These are phyloP conservation scores for Fraxinus velutina DNA, from an alignment of 305 asterid genomes.

Conservation along the genomic window DNA sequence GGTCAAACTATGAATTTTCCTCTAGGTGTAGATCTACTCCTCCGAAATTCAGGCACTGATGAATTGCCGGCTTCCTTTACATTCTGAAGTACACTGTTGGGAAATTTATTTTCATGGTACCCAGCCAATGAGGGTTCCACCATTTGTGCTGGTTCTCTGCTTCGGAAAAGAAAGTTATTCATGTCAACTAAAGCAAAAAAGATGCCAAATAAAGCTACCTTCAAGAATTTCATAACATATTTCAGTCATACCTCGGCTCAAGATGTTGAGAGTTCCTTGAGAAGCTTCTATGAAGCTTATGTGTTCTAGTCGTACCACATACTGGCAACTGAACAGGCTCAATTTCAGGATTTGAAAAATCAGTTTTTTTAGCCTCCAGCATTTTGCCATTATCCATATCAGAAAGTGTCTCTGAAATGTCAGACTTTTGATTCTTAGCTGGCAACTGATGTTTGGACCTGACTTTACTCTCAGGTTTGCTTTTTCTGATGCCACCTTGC, in stretches of 20 bases:
- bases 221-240: background rate
- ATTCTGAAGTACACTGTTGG: conserved; percentile 21
- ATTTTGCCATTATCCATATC: conserved; percentile 19
- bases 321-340: conserved; percentile 28
- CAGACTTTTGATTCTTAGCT: conserved; percentile 46
- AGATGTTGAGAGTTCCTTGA: conserved; percentile 40
- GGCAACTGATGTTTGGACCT: conserved; percentile 52
- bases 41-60: conserved; percentile 27
- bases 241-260: conserved; percentile 36
- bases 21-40: conserved; percentile 48
- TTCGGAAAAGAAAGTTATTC: conserved; percentile 1
- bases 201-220: background rate
- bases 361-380: conserved; percentile 29
- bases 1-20: conserved; percentile 37
- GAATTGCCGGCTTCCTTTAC: conserved; percentile 29
- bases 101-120: conserved; percentile 22
- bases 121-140: background rate
- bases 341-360: conserved; percentile 36
- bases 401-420: conserved; percentile 27
- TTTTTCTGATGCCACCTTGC: conserved; percentile 66
- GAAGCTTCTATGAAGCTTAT: conserved; percentile 32
- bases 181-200: conserved; percentile 3
- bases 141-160: conserved; percentile 5
- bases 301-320: conserved; percentile 19
- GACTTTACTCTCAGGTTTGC: conserved; percentile 54